Evolutionary conservation across 1,284 basidiomycete species (phyloP).

Genomic region (Naganishia sp.): DNA sequence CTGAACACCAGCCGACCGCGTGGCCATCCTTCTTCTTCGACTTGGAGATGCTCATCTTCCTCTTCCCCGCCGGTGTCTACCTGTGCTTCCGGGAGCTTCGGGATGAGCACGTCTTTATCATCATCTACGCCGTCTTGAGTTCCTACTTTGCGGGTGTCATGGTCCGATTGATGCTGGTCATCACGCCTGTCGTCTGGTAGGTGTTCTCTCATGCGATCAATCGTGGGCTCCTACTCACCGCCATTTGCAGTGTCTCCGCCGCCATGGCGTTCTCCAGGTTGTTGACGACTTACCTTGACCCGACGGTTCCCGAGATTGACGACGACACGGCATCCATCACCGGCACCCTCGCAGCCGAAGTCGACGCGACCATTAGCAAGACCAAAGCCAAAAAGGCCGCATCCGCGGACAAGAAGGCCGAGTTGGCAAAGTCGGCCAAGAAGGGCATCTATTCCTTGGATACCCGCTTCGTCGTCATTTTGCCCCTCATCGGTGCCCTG

Average conservation of each 20-base stretch:
- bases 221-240: constrained; percentile 49
- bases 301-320: constrained; percentile 49
- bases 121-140: constrained; percentile 94
- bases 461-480: constrained; percentile 72
- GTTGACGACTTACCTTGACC: constrained; percentile 84
- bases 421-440: constrained; percentile 42
- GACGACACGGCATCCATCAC: constrained; percentile 35
- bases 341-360: constrained; percentile 28
- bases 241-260: constrained; percentile 85
- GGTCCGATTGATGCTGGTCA: constrained; percentile 68
- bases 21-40: constrained; percentile 99
- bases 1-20: constrained; percentile 99
- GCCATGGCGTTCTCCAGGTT: constrained; percentile 88
- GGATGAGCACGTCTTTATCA: constrained; percentile 98
- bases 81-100: constrained; percentile 90
- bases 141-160: constrained; percentile 99
- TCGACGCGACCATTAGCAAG: constrained; percentile 44
- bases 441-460: constrained; percentile 83
- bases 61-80: constrained; percentile 95
- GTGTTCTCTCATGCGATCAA: background rate
- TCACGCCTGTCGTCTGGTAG: constrained; percentile 52
- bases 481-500: constrained; percentile 77
- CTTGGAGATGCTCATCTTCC: constrained; percentile 93
- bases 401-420: constrained; percentile 47
- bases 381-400: constrained; percentile 64